Base-by-base conservation (phyloP, 2,329 filamentous ascomycete species). In the Phyllosticta citriasiana region DNA sequence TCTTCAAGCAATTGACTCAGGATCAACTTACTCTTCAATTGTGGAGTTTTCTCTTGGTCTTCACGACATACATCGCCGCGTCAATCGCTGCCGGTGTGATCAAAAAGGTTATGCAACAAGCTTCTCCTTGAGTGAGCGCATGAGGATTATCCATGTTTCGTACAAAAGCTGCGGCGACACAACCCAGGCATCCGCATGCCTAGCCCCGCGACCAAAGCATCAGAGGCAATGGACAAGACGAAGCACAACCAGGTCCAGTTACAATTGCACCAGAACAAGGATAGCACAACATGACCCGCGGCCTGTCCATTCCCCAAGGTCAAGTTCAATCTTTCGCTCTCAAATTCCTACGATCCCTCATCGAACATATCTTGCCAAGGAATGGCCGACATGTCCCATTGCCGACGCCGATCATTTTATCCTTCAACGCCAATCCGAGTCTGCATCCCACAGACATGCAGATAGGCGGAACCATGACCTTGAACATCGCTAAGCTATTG, bases 21-120 rank as follows among this genome's bases (percentile, higher is more conserved):
- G 55, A 47, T 35, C 50, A 52, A 16, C 9, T 58, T 7, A 52
- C 60, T 6, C 33, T 62, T 3, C 55, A 57, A 26, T 12, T 58
- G 4, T 62, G 60, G 60, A 58, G 60, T 25, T 62, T 62, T 25
- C 16, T 62, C 25, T 51, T 62, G n/a, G 26, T 62, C 30, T 58
- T 62, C 19, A n/a, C 57, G 16, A 62, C 55, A 7, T 62, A 57
- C 35, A 40, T 62, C 51, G 60, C 50, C 3, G 53, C 55, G n/a
- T 62, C 55, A 14, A 52, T 62, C 12, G 60, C 60, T 5, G 24
- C 55, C 1, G 60, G 60, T 22, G 56, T 55, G 60, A 52, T 26
- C 35, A 51, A 51, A 8, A 51, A 35, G 51, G n/a, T 47, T 16
- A 47, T 47, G 40, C 40, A n/a, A n/a, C 16, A 47, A 47, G 14